Conservation (phyloP, 1,284 basidiomycete species). For the Meira miltonrushii region DNA sequence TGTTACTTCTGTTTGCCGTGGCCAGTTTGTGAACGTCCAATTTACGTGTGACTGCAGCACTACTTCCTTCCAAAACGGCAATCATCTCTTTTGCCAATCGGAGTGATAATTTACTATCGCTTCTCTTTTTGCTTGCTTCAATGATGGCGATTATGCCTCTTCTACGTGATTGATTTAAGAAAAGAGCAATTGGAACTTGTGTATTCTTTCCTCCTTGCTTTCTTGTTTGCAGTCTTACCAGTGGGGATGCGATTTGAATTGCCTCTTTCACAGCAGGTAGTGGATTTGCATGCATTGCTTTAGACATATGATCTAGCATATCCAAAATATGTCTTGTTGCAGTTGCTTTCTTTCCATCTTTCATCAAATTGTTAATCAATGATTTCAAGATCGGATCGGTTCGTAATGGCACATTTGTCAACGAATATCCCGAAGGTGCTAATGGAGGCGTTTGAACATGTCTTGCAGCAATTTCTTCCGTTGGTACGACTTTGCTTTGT, state of each 20-base stretch:
- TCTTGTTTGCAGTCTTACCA: slow-evolving; percentile 50
- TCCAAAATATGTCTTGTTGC: slow-evolving; percentile 45
- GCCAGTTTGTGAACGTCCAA: slow-evolving; percentile 63
- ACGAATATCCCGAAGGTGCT: background rate
- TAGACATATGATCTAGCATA: slow-evolving; percentile 45
- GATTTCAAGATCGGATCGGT: slow-evolving; percentile 48
- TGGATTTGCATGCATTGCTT: slow-evolving; percentile 48
- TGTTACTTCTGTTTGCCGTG: slow-evolving; percentile 68
- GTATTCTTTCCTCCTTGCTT: slow-evolving; percentile 52
- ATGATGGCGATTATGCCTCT: slow-evolving; percentile 54
- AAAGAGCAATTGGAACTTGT: slow-evolving; percentile 52
- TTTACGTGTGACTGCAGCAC: slow-evolving; percentile 50
- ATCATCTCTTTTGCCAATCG: slow-evolving; percentile 53
- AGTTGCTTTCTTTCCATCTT: slow-evolving; percentile 53
- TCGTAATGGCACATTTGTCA: background rate
- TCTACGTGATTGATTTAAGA: slow-evolving; percentile 44
- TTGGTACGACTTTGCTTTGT: background rate
- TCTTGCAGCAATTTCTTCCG: background rate
- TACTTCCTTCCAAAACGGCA: slow-evolving; percentile 52
- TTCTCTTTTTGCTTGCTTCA: slow-evolving; percentile 53
- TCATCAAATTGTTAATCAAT: slow-evolving; percentile 53
- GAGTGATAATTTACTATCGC: slow-evolving; percentile 48
- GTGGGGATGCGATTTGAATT: slow-evolving; percentile 45
- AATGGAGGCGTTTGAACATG: background rate
- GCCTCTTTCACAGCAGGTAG: slow-evolving; percentile 51